These are phyloP conservation scores for Poterioochromonas sp. DNA, from an alignment of 352 stramenopile genomes.

Conservation along the genomic window DNA sequence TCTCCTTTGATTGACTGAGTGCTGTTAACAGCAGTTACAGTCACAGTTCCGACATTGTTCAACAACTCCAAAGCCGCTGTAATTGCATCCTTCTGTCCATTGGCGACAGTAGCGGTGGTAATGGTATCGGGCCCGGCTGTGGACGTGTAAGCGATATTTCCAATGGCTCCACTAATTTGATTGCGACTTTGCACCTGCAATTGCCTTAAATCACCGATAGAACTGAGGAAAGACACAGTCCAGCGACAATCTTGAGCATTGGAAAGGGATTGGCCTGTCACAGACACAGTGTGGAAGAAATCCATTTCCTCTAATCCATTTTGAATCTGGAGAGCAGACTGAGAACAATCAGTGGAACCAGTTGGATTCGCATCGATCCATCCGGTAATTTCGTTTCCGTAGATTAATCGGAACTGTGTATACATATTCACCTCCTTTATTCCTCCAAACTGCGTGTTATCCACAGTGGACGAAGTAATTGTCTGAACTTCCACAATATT, in stretches of 20 bases:
- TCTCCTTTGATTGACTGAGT: constrained; percentile 52
- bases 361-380: constrained; percentile 67
- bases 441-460: constrained; percentile 73
- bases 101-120: constrained; percentile 55
- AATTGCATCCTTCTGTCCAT: constrained; percentile 79
- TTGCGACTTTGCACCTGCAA: constrained; percentile 36
- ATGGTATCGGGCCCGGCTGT: constrained; percentile 68
- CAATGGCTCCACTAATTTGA: constrained; percentile 56
- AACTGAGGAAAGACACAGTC: constrained; percentile 72
- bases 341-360: constrained; percentile 59
- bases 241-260: constrained; percentile 63
- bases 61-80: constrained; percentile 83
- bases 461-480: constrained; percentile 61
- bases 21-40: constrained; percentile 54
- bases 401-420: constrained; percentile 72
- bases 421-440: constrained; percentile 71
- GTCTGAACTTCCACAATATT: constrained; percentile 66
- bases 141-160: constrained; percentile 44
- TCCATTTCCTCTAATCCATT: constrained; percentile 49
- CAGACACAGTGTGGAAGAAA: constrained; percentile 47
- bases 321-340: constrained; percentile 52
- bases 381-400: constrained; percentile 58
- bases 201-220: constrained; percentile 33
- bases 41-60: constrained; percentile 72
- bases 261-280: constrained; percentile 53